Evolutionary conservation across 2,329 filamentous ascomycete genomes (phyloP), one percentile per base, ranked within the genome.

Genomic region (Fusarium sp.): DNA sequence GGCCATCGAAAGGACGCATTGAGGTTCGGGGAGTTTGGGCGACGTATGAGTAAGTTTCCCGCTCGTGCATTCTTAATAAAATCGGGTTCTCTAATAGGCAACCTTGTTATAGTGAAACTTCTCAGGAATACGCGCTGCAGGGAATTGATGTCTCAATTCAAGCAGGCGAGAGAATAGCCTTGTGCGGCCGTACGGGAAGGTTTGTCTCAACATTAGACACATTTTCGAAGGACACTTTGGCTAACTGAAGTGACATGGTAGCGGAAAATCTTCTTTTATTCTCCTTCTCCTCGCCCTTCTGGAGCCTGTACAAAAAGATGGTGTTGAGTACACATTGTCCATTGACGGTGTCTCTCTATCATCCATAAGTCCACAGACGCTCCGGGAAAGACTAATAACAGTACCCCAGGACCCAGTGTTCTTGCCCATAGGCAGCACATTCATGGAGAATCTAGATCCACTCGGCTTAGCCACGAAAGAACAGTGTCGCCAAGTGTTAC

Each of bases 31-130:
- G 20, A 3, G 15, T 54, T 1, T 54, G 52, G 36, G 52, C 36
- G 15, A n/a, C 36, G 0, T 54, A 54, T 9, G 39, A n/a, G 52
- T 42, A 54, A 20, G 52, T 18, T 1, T 31, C 3, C 7, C 9
- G 20, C 14, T 5, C 7, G n/a, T 20, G 20, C 4, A 18, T 7
- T 38, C 10, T 14, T 18, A 15, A 3, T n/a, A 17, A 7, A 15
- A 17, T 5, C 6, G 7, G 7, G 11, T 22, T 12, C 5, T 18
- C 14, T 54, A 11, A 5, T 35, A 41, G 4, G 17, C 25, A n/a
- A 41, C 18, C 5, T 22, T 0, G 5, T n/a, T 29, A 2, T 14
- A 39, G 35, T 25, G 7, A 11, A 2, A 14, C 12, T 18, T 1
- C 25, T 20, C 18, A 54, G 4, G 36, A 54, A 54, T 54, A 42